phyloP scores from a whole-genome alignment of 495 filamentous ascomycete species.

The Hamigera avellanea region DNA sequence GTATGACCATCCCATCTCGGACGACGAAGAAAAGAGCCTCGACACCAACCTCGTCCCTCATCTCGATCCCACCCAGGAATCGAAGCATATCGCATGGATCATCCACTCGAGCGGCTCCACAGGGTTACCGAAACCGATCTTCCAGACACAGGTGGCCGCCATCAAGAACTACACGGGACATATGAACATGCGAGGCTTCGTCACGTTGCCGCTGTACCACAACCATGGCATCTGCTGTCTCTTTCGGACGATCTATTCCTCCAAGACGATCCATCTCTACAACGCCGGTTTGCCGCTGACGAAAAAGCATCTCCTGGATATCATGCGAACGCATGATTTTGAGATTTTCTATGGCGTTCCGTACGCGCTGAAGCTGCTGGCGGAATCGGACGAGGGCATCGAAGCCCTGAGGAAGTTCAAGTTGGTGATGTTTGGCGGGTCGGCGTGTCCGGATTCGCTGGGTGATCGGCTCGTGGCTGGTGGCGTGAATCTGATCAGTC shows the following conservation, averaged over 20 bases:
- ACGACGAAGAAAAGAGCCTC: neutral
- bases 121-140: conserved; percentile 27
- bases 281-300: conserved; percentile 34
- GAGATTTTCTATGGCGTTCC: conserved; percentile 35
- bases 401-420: conserved; percentile 22
- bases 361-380: conserved; percentile 36
- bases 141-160: conserved; percentile 28
- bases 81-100: conserved; percentile 20
- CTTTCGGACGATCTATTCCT: conserved; percentile 31
- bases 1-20: conserved; percentile 7
- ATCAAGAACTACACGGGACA: conserved; percentile 30
- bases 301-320: conserved; percentile 21
- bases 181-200: conserved; percentile 30
- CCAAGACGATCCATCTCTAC: conserved; percentile 31
- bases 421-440: conserved; percentile 37
- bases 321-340: conserved; percentile 23
- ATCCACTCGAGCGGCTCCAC: conserved; percentile 35
- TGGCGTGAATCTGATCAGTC: conserved; percentile 42
- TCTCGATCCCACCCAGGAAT: conserved; percentile 12
- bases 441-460: conserved; percentile 35
- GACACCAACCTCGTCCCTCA: conserved; percentile 1
- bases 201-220: conserved; percentile 42
- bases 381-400: conserved; percentile 31
- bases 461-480: conserved; percentile 39
- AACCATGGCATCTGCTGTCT: conserved; percentile 37